Percentiles rank a stretch among this genome's conserved stretches.
These are phyloP conservation scores for Massarina eburnea DNA, from an alignment of 2,329 filamentous ascomycete genomes.

Conservation along the genomic window DNA sequence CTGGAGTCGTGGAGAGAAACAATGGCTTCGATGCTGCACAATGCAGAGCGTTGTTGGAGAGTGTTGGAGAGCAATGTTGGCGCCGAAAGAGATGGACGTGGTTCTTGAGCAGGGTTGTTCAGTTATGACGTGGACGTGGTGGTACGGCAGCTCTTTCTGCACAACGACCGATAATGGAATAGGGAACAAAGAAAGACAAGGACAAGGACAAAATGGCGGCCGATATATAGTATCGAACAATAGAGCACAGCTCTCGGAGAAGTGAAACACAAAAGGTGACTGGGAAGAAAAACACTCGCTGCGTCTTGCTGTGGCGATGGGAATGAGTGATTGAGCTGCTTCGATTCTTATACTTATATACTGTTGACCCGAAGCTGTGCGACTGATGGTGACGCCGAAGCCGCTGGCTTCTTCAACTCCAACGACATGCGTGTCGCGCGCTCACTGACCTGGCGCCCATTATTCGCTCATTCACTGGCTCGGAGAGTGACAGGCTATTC, in stretches of 20 bases:
- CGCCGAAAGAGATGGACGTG: constrained; percentile 2
- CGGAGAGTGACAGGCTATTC: constrained; percentile 16
- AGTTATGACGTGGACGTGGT: constrained; percentile 19
- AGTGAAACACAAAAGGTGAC: constrained; percentile 9
- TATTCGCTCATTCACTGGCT: neutral
- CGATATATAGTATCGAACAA: constrained; percentile 12
- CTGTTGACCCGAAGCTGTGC: neutral
- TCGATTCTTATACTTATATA: constrained; percentile 6
- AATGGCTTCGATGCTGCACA: constrained; percentile 3
- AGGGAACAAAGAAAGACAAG: constrained; percentile 10
- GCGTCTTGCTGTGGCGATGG: neutral
- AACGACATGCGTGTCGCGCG: constrained; percentile 1
- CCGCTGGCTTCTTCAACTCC: neutral
- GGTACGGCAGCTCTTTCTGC: constrained; percentile 21
- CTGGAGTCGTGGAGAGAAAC: neutral
- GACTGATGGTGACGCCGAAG: constrained; percentile 4
- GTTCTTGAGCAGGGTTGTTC: constrained; percentile 5
- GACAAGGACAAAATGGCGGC: constrained; percentile 2
- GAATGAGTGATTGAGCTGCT: constrained; percentile 4
- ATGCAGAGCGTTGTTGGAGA: neutral
- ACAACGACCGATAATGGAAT: constrained; percentile 28
- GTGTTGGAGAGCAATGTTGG: neutral
- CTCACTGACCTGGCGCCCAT: constrained; percentile 7
- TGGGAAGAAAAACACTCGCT: constrained; percentile 3
- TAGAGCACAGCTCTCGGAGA: constrained; percentile 6